phyloP scores from a whole-genome alignment of 345 rosid species.

The Brassica carinata region DNA sequence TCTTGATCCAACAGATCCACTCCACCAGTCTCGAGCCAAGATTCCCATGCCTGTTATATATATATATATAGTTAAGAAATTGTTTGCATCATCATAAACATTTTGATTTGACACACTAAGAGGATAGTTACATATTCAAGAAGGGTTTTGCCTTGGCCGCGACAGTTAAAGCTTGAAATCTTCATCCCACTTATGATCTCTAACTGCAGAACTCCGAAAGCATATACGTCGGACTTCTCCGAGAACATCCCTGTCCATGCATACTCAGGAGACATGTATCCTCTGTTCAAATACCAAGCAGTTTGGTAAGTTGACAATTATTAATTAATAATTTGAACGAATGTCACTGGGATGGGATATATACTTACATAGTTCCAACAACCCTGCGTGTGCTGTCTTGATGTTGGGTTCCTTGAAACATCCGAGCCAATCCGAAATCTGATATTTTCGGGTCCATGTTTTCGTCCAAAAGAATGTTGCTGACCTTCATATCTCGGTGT shows the following conservation, averaged over 20 bases:
- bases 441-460: slow-evolving; percentile 47
- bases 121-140: slow-evolving; percentile 18
- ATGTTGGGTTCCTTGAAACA: slow-evolving; percentile 26
- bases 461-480: slow-evolving; percentile 42
- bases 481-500: slow-evolving; percentile 44
- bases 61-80: neutral
- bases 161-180: slow-evolving; percentile 31
- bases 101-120: neutral
- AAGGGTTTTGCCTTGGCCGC: slow-evolving; percentile 23
- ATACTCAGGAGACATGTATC: slow-evolving; percentile 77
- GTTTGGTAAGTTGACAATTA: neutral
- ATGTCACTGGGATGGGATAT: neutral
- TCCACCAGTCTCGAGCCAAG: slow-evolving; percentile 19
- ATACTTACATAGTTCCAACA: slow-evolving; percentile 20
- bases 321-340: neutral
- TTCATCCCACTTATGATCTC: slow-evolving; percentile 59
- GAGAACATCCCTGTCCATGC: slow-evolving; percentile 65
- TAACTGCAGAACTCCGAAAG: slow-evolving; percentile 58
- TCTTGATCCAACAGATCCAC: slow-evolving; percentile 20
- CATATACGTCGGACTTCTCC: slow-evolving; percentile 61
- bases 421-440: slow-evolving; percentile 49
- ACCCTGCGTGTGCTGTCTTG: slow-evolving; percentile 37
- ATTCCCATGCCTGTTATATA: slow-evolving; percentile 23
- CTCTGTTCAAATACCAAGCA: slow-evolving; percentile 38
- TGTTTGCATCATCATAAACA: neutral